Evolutionary conservation across 139 green algal genomes (phyloP), one percentile per base, ranked within the genome.

Genomic region (Mesostigma viride): DNA sequence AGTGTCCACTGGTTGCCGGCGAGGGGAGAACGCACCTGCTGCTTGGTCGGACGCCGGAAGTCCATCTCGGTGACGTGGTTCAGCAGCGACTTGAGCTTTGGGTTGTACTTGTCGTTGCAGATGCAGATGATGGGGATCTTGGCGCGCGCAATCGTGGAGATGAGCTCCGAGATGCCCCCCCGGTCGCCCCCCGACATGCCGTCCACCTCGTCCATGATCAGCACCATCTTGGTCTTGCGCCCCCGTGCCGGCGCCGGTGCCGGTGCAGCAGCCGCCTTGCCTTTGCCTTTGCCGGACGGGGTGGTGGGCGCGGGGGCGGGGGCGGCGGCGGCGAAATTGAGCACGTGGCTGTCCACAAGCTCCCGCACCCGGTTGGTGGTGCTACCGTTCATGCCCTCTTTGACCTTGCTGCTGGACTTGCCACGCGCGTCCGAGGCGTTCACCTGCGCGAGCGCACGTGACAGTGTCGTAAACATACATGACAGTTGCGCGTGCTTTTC

Each of bases 131-230:
- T 96, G 71, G 93, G 93, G 58, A 97, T 74, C 33, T 87, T 87
- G 59, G 67, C 81, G 24, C 68, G 71, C 48, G 88, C 83, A 72
- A 97, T 97, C 60, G 79, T 95, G 33, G 84, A 35, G 26, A 98
- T 96, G 22, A 99, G 78, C 66, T 99, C 93, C 3, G 76, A 53
- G 24, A 96, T 82, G 35, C 93, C 93, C 20, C 93, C 93, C 2
- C 92, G 80, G 76, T 99, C 93, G 0, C 68, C 66, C 0, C 58
- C 91, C 28, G 76, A 88, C 91, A 99, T 97, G 67, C 93, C 93
- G 71, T 99, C 93, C 44, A 96, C 90, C 80, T 99, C 93, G 64
- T 99, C 93, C 92, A 99, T 98, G 78, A 99, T 82, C 14, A 97
- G 81, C 34, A 85, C 77, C 62, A 58, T 70, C 70, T 83, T 81